A percentile compares a stretch with the other conserved stretches of the same genome.
These are phyloP conservation scores for Kwoniella dejecticola DNA, from an alignment of 768 basidiomycete genomes.

Conservation along the genomic window DNA sequence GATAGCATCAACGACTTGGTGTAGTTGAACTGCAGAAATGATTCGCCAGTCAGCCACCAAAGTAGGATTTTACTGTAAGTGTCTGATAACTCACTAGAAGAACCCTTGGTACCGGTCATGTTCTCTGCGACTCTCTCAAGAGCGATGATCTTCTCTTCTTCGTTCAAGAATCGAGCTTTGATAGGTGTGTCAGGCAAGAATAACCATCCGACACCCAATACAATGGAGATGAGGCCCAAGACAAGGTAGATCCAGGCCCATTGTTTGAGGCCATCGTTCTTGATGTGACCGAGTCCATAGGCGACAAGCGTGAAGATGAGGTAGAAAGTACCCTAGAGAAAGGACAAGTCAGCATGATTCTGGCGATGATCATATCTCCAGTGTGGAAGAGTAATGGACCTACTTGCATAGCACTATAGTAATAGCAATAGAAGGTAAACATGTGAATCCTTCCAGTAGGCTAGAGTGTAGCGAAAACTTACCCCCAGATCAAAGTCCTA, in stretches of 20 bases:
- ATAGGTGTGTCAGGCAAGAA: slow-evolving; percentile 26
- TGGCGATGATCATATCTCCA: neutral
- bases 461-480: neutral
- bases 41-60: neutral
- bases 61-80: too few relatives aligned
- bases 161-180: slow-evolving; percentile 16
- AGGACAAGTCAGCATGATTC: neutral
- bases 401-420: slow-evolving; percentile 26
- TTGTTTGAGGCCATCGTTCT: slow-evolving; percentile 11
- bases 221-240: slow-evolving; percentile 16
- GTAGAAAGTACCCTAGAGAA: slow-evolving; percentile 26
- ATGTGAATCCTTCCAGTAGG: too few relatives aligned
- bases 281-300: slow-evolving; percentile 27
- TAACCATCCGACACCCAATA: slow-evolving; percentile 14
- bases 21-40: slow-evolving; percentile 15
- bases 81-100: slow-evolving; percentile 9
- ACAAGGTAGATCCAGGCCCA: slow-evolving; percentile 34
- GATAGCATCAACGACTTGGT: slow-evolving; percentile 24
- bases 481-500: slow-evolving; percentile 22
- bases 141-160: slow-evolving; percentile 19
- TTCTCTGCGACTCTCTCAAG: slow-evolving; percentile 25
- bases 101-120: slow-evolving; percentile 29
- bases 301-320: slow-evolving; percentile 29
- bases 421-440: too few relatives aligned
- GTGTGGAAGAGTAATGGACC: too few relatives aligned